Evolutionary conservation across 75 land plant genomes (phyloP), one percentile per base, ranked within the genome.

Genomic region (Cupressus sempervirens): DNA sequence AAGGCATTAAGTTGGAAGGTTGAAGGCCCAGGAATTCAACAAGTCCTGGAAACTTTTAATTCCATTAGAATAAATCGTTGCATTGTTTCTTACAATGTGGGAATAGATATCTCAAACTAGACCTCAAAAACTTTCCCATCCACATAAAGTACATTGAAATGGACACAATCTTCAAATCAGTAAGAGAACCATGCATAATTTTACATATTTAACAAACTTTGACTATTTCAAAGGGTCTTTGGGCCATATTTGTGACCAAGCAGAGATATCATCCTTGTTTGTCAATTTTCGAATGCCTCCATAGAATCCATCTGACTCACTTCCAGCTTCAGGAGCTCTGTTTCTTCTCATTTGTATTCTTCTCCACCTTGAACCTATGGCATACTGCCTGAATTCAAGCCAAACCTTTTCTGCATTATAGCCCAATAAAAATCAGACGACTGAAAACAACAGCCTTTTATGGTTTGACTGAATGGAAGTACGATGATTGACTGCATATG

Each of bases 271-370:
- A 34, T 88, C 90, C 86, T 75, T 56, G 16, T 83, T 89, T 6
- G 54, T 35, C 62, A 88, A 81, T 84, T 89, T 89, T 80, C 89
- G 80, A 18, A 89, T 84, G 65, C 90, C 90, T 14, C 90, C 89
- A 73, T 89, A 89, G 75, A 89, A 88, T 5, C 90, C 90, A 46
- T 89, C 89, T 34, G 68, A 82, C 67, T 88, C 90, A 58, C 75
- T 87, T 0, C 90, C 89, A 80, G 72, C 89, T 56, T 87, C 90
- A 65, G 77, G 77, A 80, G 85, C 83, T 29, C 41, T 45, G 13
- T 81, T 87, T 48, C 90, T 81, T 48, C 84, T 79, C 36, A 87
- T 74, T 32, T 10, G 80, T 41, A 79, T 20, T 40, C 30, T 41
- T 81, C 80, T 77, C 85, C 85, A 84, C 85, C 45, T 80, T 29